A percentile compares a stretch with the other conserved stretches of the same genome.
Evolutionary conservation across 2,329 filamentous ascomycete species (phyloP).

Genomic region (Hypoxylon sp.): DNA sequence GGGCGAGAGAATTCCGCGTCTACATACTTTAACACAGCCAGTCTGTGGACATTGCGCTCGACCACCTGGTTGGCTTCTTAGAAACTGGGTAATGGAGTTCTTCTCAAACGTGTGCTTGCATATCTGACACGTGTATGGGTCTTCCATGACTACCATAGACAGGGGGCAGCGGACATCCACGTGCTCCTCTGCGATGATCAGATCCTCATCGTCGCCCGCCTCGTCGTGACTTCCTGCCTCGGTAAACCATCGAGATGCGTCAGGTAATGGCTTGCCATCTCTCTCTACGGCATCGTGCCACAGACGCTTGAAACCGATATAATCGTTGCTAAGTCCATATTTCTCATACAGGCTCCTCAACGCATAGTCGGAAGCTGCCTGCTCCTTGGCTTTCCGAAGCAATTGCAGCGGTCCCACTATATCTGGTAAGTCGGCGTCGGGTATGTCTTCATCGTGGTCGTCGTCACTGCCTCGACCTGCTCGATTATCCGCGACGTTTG

Average conservation of each 20-base stretch:
- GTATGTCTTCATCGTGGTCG: slow-evolving; percentile 43
- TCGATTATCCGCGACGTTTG: slow-evolving; percentile 30
- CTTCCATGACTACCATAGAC: slow-evolving; percentile 71
- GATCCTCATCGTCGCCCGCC: slow-evolving; percentile 72
- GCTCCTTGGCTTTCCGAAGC: slow-evolving; percentile 53
- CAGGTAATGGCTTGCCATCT: slow-evolving; percentile 63
- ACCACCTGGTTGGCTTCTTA: slow-evolving; percentile 48
- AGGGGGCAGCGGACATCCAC: slow-evolving; percentile 77
- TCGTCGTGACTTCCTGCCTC: slow-evolving; percentile 54
- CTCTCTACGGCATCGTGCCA: slow-evolving; percentile 67
- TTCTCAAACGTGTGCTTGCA: slow-evolving; percentile 82
- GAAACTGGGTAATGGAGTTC: slow-evolving; percentile 68
- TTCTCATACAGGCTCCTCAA: slow-evolving; percentile 57
- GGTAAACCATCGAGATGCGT: slow-evolving; percentile 67
- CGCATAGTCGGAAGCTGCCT: slow-evolving; percentile 58
- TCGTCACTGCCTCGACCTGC: slow-evolving; percentile 32
- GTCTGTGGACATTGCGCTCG: slow-evolving; percentile 71
- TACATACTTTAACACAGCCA: slow-evolving; percentile 69
- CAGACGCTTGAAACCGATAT: slow-evolving; percentile 68
- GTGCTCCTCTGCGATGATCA: slow-evolving; percentile 72
- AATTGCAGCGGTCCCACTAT: slow-evolving; percentile 50
- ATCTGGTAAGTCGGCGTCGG: slow-evolving; percentile 37
- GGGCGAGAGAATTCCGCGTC: slow-evolving; percentile 3
- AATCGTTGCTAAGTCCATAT: slow-evolving; percentile 69
- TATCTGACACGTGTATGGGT: slow-evolving; percentile 73